Conservation (phyloP, 768 basidiomycete genomes). For the Suillus cothurnatus region DNA sequence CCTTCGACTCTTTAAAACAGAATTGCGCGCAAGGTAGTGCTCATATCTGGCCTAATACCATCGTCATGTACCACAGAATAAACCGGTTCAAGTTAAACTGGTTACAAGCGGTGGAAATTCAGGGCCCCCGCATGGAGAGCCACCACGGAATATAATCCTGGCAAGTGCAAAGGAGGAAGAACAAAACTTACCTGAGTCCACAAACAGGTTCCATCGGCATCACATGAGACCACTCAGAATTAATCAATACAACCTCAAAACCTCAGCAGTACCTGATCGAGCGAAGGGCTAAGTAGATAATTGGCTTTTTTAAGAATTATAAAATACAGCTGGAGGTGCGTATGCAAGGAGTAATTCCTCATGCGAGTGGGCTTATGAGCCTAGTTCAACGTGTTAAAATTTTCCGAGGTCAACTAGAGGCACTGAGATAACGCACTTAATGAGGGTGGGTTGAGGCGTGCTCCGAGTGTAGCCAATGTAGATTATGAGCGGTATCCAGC, state of each 20-base stretch:
- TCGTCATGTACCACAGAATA: conserved; percentile 55
- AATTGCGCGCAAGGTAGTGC: conserved; percentile 24
- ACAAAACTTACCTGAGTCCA: conserved; percentile 32
- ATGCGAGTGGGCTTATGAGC: conserved; percentile 93
- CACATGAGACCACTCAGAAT: background rate
- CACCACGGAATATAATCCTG: conserved; percentile 76
- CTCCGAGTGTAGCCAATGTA: conserved; percentile 93
- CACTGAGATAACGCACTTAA: conserved; percentile 71
- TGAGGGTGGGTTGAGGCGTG: conserved; percentile 92
- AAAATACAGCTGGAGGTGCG: conserved; percentile 27
- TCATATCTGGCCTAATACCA: conserved; percentile 91
- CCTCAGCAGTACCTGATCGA: background rate
- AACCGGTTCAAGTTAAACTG: conserved; percentile 49
- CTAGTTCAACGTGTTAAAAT: conserved; percentile 40
- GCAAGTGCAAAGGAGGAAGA: conserved; percentile 10
- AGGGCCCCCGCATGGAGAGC: conserved; percentile 27
- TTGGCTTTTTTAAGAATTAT: conserved; percentile 23
- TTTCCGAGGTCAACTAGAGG: conserved; percentile 8
- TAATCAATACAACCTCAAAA: background rate
- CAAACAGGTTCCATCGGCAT: background rate
- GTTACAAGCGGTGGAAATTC: conserved; percentile 47
- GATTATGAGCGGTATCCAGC: conserved; percentile 96
- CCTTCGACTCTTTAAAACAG: background rate
- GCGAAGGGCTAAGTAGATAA: conserved; percentile 4
- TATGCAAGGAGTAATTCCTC: conserved; percentile 27